Conservation (phyloP, 78 protist genomes). For the Isochrysis galbana region DNA sequence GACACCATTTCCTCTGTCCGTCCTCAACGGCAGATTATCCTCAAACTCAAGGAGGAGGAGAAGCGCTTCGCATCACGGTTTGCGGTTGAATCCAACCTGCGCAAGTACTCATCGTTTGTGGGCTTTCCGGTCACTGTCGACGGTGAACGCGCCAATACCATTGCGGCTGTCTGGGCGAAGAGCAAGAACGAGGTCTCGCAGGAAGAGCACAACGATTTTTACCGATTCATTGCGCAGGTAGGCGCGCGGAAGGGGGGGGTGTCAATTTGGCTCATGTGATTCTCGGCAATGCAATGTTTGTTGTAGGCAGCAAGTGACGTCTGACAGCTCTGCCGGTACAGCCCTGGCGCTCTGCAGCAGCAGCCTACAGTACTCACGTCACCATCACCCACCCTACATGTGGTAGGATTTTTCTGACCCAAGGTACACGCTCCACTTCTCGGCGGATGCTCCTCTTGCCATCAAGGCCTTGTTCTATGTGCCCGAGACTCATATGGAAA, state of each 20-base stretch:
- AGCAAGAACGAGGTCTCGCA: conserved; percentile 63
- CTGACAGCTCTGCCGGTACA: too few species aligned
- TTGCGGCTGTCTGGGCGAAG: conserved; percentile 87
- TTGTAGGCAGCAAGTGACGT: too few species aligned
- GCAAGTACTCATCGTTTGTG: conserved; percentile 84
- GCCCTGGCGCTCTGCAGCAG: too few species aligned
- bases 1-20: too few species aligned
- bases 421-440: conserved; percentile 6
- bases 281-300: too few species aligned
- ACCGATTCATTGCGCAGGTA: conserved; percentile 67
- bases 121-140: conserved; percentile 80
- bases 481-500: conserved; percentile 82
- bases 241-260: too few species aligned
- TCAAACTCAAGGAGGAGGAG: conserved; percentile 66
- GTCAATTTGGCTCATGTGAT: too few species aligned
- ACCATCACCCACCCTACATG: not conserved
- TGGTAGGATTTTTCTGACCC: conserved; percentile 32
- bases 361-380: too few species aligned
- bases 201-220: conserved; percentile 81
- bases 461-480: conserved; percentile 69
- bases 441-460: conserved; percentile 26
- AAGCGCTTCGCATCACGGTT: conserved; percentile 54
- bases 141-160: conserved; percentile 77
- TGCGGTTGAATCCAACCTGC: not conserved
- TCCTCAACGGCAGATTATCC: too few species aligned